These are phyloP conservation scores for Leonotis leonurus DNA, from an alignment of 257 asterid genomes.

Conservation along the genomic window DNA sequence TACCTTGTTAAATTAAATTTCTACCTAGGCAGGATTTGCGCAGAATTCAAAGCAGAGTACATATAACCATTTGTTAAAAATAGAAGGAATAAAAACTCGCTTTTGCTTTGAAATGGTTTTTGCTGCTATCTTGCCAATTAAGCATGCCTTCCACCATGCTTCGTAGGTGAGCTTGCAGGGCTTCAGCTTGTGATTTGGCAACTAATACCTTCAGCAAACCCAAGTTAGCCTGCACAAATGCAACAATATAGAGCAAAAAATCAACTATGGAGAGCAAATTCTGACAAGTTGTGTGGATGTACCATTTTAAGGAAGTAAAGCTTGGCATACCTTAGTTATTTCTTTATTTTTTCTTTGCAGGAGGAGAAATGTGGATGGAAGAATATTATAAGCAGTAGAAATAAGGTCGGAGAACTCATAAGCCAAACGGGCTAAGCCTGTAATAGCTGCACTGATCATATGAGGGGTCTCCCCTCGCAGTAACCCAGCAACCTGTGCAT, in stretches of 20 bases:
- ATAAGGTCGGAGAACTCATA: conserved; percentile 88
- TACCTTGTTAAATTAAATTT: no score
- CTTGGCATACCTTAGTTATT: conserved; percentile 55
- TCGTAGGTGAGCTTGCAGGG: conserved; percentile 62
- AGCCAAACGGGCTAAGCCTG: conserved; percentile 96
- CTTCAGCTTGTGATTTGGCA: conserved; percentile 72
- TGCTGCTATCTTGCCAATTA: conserved; percentile 72
- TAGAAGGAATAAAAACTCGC: no score
- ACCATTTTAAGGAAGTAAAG: conserved; percentile 1
- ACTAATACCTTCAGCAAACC: conserved; percentile 90
- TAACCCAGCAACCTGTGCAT: conserved; percentile 78
- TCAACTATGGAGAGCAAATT: background rate
- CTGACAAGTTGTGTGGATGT: background rate
- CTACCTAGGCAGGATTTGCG: no score
- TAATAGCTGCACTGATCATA: conserved; percentile 90
- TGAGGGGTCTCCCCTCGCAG: conserved; percentile 89
- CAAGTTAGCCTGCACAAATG: conserved; percentile 64
- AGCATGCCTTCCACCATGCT: conserved; percentile 77
- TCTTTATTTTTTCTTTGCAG: conserved; percentile 79
- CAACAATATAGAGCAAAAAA: conserved; percentile 10
- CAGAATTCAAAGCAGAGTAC: conserved; percentile 2
- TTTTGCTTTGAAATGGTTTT: conserved; percentile 87
- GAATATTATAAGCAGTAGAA: conserved; percentile 60
- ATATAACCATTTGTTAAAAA: no score
- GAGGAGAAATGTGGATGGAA: conserved; percentile 82